Conservation (phyloP, 257 asterid species). For the Voacanga thouarsii region DNA sequence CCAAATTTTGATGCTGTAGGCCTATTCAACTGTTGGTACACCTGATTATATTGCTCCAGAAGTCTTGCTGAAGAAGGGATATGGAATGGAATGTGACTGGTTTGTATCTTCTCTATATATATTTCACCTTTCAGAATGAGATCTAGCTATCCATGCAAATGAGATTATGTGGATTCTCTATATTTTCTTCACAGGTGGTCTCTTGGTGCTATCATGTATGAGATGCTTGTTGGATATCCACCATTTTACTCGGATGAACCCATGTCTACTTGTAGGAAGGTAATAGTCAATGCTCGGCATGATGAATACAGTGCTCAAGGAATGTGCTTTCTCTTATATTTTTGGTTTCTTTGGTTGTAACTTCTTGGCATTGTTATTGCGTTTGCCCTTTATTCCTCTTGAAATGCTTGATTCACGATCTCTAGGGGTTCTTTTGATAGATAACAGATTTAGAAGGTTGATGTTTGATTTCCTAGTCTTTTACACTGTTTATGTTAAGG, state of each 20-base stretch:
- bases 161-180: slow-evolving; percentile 15
- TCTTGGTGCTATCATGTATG: slow-evolving; percentile 97
- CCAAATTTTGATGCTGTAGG: slow-evolving; percentile 44
- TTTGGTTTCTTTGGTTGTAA: background rate
- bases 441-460: background rate
- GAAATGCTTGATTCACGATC: slow-evolving; percentile 3
- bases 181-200: slow-evolving; percentile 66
- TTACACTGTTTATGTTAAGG: background rate
- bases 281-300: slow-evolving; percentile 18
- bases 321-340: background rate
- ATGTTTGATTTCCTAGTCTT: background rate
- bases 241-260: slow-evolving; percentile 99
- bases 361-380: background rate
- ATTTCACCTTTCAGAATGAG: slow-evolving; percentile 18
- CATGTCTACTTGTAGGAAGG: slow-evolving; percentile 95
- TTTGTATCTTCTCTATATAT: slow-evolving; percentile 29
- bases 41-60: slow-evolving; percentile 99
- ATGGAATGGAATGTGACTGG: slow-evolving; percentile 99
- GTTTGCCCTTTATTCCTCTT: background rate
- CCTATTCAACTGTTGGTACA: slow-evolving; percentile 97
- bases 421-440: background rate
- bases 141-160: slow-evolving; percentile 13
- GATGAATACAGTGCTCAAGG: background rate
- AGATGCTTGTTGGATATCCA: slow-evolving; percentile 97
- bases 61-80: slow-evolving; percentile 90